phyloP scores from a whole-genome alignment of 1,284 basidiomycete species.

The Sporisorium exsertum region DNA sequence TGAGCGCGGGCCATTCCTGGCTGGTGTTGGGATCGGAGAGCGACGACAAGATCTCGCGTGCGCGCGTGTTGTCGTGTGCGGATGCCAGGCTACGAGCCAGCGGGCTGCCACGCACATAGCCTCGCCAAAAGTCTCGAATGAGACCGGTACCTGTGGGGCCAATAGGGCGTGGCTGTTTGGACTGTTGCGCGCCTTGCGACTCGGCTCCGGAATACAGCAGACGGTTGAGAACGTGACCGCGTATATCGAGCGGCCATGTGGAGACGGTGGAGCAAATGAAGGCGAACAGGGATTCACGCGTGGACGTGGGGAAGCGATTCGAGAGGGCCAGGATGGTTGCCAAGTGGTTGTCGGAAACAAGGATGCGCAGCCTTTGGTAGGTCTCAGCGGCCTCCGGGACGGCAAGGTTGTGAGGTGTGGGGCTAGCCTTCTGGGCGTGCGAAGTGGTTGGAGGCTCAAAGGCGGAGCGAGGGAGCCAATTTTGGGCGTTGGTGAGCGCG shows the following conservation, averaged over 20 bases:
- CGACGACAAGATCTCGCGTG: constrained; percentile 33
- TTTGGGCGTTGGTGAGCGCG: constrained; percentile 57
- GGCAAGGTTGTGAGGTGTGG: not conserved
- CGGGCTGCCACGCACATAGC: constrained; percentile 56
- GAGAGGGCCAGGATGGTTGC: constrained; percentile 53
- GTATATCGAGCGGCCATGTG: constrained; percentile 53
- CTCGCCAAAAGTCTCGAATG: constrained; percentile 66
- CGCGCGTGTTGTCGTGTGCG: constrained; percentile 27
- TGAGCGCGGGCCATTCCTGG: constrained; percentile 74
- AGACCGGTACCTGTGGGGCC: constrained; percentile 45
- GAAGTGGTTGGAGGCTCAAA: constrained; percentile 16
- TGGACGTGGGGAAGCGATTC: constrained; percentile 51
- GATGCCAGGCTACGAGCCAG: constrained; percentile 51
- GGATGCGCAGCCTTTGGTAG: constrained; percentile 43
- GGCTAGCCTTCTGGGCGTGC: not conserved
- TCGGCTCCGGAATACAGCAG: constrained; percentile 34
- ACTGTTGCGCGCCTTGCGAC: not conserved
- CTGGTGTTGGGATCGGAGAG: constrained; percentile 12
- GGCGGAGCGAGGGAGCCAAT: constrained; percentile 37
- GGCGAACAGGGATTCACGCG: constrained; percentile 56
- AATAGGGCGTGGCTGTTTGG: constrained; percentile 15
- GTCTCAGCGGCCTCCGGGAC: constrained; percentile 34
- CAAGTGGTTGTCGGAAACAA: constrained; percentile 58
- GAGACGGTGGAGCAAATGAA: constrained; percentile 60
- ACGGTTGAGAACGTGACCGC: constrained; percentile 51